Evolutionary conservation across 495 filamentous ascomycete species (phyloP), one percentile per base, ranked within the genome.

Genomic region (Neurospora sp.): DNA sequence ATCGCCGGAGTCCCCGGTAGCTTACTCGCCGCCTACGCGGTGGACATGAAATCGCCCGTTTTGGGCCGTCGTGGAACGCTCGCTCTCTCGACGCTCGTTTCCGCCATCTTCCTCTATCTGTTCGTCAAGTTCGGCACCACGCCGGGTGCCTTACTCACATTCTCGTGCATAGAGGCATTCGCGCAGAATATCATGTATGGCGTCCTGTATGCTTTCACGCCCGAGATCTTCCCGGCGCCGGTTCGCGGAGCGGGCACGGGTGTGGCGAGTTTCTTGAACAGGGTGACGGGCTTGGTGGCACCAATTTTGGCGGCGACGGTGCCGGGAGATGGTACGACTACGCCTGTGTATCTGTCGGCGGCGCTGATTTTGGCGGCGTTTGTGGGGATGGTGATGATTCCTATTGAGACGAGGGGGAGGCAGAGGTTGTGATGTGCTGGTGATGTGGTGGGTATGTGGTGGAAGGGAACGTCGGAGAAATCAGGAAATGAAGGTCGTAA

Each of bases 191-290:
- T 93, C 74, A 93, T 95, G 90, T 95, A 94, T 77, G 92, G 92
- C n/a, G 92, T 94, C 27, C 83, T 96, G 4, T 96, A 95, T 75
- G 89, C 90, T 0, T 96, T 94, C 75, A 95, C 93, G 2, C 92
- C 93, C 4, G 93, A 95, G 80, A 89, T 95, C 41, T 94, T 95
- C 77, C 88, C 92, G 3, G 91, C 93, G 0, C 91, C 92, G 71
- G 88, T 93, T 72, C 84, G 93, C 12, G 93, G 92, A 3, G 93
- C 92, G 0, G 93, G 91, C 0, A 94, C 92, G 69, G 93, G 92
- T 1, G 82, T 95, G 31, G 89, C 92, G 3, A 91, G 90, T 45
- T 90, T 89, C 45, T 82, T 92, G 68, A 95, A 95, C 76, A 85
- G 93, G 1, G 79, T 91, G 12, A 89, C 88, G 44, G 93, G 93